Evolutionary conservation across 495 filamentous ascomycete genomes (phyloP).

Genomic region (Echria macrotheca): DNA sequence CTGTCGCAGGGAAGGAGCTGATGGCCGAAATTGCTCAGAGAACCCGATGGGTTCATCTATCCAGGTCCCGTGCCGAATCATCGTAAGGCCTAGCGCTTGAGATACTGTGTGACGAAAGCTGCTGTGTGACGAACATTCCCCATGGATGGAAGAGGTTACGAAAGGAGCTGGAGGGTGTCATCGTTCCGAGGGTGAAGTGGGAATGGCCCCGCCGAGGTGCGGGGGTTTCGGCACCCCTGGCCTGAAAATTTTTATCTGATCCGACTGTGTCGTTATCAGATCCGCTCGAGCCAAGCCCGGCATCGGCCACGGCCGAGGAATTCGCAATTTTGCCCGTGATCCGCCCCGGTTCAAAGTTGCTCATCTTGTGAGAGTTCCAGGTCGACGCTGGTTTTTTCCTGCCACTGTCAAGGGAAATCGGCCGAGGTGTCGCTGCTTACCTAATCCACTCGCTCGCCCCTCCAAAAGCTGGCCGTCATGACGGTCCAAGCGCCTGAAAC

Average conservation of each 20-base stretch:
- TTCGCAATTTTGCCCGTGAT: not conserved
- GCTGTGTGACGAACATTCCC: too few relatives aligned
- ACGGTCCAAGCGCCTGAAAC: not conserved
- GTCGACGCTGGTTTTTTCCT: too few relatives aligned
- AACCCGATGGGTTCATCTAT: too few relatives aligned
- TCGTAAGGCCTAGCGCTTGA: too few relatives aligned
- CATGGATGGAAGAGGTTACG: too few relatives aligned
- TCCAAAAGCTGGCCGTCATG: not conserved
- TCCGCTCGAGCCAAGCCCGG: slow-evolving; percentile 21
- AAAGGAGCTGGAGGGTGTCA: too few relatives aligned
- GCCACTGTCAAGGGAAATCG: not conserved
- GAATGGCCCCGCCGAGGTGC: not conserved
- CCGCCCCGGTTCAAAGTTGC: not conserved
- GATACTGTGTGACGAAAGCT: too few relatives aligned
- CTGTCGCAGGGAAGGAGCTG: too few relatives aligned
- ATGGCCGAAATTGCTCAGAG: too few relatives aligned
- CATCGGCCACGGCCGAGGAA: slow-evolving; percentile 12
- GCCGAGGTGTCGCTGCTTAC: not conserved
- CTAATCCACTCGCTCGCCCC: not conserved
- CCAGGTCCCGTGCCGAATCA: too few relatives aligned
- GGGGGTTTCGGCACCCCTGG: not conserved
- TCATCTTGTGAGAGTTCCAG: too few relatives aligned
- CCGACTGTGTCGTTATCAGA: slow-evolving; percentile 20
- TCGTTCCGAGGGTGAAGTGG: not conserved
- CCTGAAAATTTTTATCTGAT: slow-evolving; percentile 18